Base-by-base conservation (phyloP, 331 rosid species). In the Malus hybrid region DNA sequence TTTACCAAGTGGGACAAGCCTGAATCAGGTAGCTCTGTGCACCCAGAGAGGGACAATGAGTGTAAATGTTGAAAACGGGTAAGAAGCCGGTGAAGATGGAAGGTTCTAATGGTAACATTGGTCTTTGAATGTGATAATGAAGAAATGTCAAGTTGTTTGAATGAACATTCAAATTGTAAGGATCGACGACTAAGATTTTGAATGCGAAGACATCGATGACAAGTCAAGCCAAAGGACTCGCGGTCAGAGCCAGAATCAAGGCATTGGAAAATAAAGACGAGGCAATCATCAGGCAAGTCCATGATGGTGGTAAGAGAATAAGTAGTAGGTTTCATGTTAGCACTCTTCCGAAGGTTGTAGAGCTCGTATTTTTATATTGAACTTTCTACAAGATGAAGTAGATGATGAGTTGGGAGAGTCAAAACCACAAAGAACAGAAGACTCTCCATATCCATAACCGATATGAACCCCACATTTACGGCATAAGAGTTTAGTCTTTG, bases 201-300 rank as follows among this genome's bases (percentile, higher is more conserved):
- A 71, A 90, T 56, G 29, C 72, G 65, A 56, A 88, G 86, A 89
- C 88, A 90, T 18, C 86, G 81, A 4, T 63, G 88, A 72, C 96
- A 88, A 56, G 91, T 88, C 78, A 88, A 69, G 66, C 93, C 89
- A 83, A 88, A 90, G 19, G 96, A 88, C 46, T 90, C 86, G 4
- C 85, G 77, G 70, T 88, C 96, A 10, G 67, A 53, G 56, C 58
- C 62, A 60, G 77, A 74, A 72, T 80, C 84, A 76, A 90, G 84
- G 56, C 80, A 24, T 50, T n/a, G 86, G 57, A 83, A 90, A 62
- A 90, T 85, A 73, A 76, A 71, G 80, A 81, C 42, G 42, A 88
- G 91, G 68, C 91, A 86, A 71, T 86, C 93, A 62, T 86, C 87
- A 11, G 93, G 89, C 1, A 88, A 84, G 69, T 83, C 78, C 86